Percentiles rank a stretch among this genome's conserved stretches.
These are phyloP conservation scores for Corchorus olitorius DNA, from an alignment of 345 rosid species.

Conservation along the genomic window DNA sequence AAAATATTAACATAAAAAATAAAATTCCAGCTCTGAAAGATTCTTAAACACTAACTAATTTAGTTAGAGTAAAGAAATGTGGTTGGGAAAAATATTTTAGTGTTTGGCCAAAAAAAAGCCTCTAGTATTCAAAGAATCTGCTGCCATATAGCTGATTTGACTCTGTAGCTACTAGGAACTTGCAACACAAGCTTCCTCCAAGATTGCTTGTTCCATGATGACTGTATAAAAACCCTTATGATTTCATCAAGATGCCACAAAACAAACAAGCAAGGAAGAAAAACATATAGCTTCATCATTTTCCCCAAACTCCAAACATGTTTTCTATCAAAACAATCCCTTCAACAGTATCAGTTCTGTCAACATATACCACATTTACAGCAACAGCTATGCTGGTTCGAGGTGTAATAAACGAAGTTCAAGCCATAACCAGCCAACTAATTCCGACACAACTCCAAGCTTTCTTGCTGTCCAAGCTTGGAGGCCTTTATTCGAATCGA, in stretches of 20 bases:
- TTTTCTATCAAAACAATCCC: constrained; percentile 23
- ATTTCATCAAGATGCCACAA: no score
- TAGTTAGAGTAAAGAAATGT: not conserved
- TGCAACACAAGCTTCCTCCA: no score
- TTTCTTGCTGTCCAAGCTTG: not conserved
- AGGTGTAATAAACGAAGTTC: not conserved
- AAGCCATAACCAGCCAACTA: not conserved
- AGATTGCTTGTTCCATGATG: not conserved
- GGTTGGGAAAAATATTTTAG: not conserved
- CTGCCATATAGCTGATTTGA: no score
- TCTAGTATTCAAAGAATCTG: no score
- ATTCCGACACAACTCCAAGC: not conserved
- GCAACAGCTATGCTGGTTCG: constrained; percentile 17
- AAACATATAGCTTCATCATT: not conserved
- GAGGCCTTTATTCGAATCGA: not conserved
- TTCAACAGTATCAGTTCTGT: constrained; percentile 28
- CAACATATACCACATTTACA: constrained; percentile 19
- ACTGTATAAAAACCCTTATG: not conserved
- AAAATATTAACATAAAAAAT: no score
- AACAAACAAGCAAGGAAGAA: not conserved
- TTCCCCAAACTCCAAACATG: constrained; percentile 5
- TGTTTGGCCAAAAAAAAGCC: not conserved
- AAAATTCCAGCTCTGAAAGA: not conserved
- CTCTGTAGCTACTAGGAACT: not conserved
- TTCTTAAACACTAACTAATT: not conserved